phyloP scores from a whole-genome alignment of 1,284 basidiomycete genomes.

The Moniliophthora roreri region DNA sequence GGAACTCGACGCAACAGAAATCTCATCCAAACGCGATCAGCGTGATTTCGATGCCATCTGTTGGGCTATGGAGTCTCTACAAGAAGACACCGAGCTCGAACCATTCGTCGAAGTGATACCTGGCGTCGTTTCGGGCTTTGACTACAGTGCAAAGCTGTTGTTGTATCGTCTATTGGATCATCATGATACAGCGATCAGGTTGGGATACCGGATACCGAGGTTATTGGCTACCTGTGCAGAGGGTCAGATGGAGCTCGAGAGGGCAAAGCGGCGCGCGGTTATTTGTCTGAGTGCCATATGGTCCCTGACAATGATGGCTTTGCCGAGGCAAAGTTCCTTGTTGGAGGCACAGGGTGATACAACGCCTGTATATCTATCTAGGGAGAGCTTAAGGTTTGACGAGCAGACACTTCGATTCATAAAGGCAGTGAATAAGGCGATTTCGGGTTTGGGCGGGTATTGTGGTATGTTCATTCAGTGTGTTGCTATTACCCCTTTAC shows the following conservation, averaged over 20 bases:
- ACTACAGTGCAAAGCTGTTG: conserved; percentile 37
- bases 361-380: conserved; percentile 13
- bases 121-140: conserved; percentile 30
- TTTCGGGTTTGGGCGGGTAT: conserved; percentile 24
- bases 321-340: conserved; percentile 23
- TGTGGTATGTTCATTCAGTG: conserved; percentile 12
- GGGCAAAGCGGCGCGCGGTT: conserved; percentile 28
- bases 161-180: conserved; percentile 30
- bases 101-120: conserved; percentile 36
- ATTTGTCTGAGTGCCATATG: conserved; percentile 36
- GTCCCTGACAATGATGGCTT: conserved; percentile 37
- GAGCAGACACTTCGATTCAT: conserved; percentile 31
- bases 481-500: neutral
- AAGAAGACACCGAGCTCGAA: conserved; percentile 34
- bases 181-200: conserved; percentile 25
- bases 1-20: conserved; percentile 29
- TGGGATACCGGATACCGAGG: conserved; percentile 32
- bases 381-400: conserved; percentile 29
- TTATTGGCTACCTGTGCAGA: conserved; percentile 30
- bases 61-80: conserved; percentile 33
- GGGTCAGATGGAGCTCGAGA: conserved; percentile 21
- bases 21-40: conserved; percentile 27
- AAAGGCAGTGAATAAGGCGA: conserved; percentile 17
- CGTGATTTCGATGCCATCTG: conserved; percentile 28
- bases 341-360: conserved; percentile 14